Base-by-base conservation (phyloP, 2,329 filamentous ascomycete species). In the Fusarium hainanense region DNA sequence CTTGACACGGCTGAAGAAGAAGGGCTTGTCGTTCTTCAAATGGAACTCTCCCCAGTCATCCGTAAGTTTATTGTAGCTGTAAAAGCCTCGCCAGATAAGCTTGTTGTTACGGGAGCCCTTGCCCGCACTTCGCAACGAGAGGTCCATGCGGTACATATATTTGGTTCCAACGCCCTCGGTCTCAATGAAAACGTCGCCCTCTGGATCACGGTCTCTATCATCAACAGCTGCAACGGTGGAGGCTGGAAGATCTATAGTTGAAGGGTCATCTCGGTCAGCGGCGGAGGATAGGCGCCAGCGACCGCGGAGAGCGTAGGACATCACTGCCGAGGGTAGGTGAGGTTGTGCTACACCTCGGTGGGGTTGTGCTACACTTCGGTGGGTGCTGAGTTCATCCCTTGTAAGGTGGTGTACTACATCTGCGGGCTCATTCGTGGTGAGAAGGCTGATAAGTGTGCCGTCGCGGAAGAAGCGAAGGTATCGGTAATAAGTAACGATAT, bases 401-500 rank as follows among this genome's bases (percentile, higher is more conserved):
- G 89, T 93, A 21, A 99, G 85, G 74, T 95, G 87, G 58, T 94
- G 93, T 1, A 99, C 93, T 14, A 98, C 92, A 20, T 97, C 93
- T n/a, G 86, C 81, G 1, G 96, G 96, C 77, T 97, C 93, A 7
- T 87, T 82, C 1, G 93, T 97, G 1, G 92, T 93, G 37, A 97
- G 86, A 3, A 99, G 85, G 56, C 90, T 93, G 63, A 98, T 90
- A 69, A 87, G 89, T 2, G 92, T 91, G 28, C 96, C 96, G 79
- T 98, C 93, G 25, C 94, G 92, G 82, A 96, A 96, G 83, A 99
- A 96, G 55, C 96, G 92, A 6, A 99, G 87, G 81, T 98, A 99
- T 61, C 96, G 93, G 82, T 97, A 99, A 82, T 98, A 99, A 1
- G 96, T 99, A 50, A 99, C 94, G 62, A 98, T 97, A 78, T 97